Base-by-base conservation (phyloP, 2,329 filamentous ascomycete species). In the Monosporascus cannonballus region DNA sequence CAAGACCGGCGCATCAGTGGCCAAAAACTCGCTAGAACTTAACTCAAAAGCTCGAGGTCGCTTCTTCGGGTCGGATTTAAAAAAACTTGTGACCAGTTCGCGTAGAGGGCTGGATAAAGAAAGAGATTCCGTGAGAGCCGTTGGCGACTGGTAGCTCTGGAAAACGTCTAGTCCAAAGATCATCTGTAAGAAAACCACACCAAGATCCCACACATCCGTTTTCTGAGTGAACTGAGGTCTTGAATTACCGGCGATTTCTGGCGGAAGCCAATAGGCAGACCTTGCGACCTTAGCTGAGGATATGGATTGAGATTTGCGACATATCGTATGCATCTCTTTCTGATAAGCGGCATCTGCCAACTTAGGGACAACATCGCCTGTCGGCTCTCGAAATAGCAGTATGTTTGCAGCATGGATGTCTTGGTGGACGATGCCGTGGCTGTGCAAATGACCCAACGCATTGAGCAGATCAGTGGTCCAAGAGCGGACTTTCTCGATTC, bases 391-490 rank as follows among this genome's bases (percentile, higher is more conserved):
- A 61, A 87, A 89, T 4, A 96, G 72, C 4, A 96, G 77, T 47
- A 96, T 79, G 58, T 96, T 96, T 18, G 83, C 79, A 14, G 86
- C 77, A 64, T 96, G 90, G 18, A 96, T 84, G 63, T 89, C 84
- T 64, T 89, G 88, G 69, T 97, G 94, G 24, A 90, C 77, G 52
- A 96, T 78, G 20, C 90, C 90, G 65, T 89, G 86, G 58, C 87
- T 86, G 70, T 97, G 93, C 50, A 96, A 83, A 67, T 87, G 96
- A 54, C 90, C 88, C 27, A 99, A 75, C 0, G 87, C 94, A 71
- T 96, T 90, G 25, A 99, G 80, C 18, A 99, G 77, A 63, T 96
- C 90, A 54, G 92, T 84, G n/a, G 90, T 94, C 87, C 91, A 97
- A 24, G 89, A 85, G 50, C 91, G 86, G 45, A 92, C 85, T 66